Conservation (phyloP, 1,284 basidiomycete genomes). For the Microbotryomycetes sp. region DNA sequence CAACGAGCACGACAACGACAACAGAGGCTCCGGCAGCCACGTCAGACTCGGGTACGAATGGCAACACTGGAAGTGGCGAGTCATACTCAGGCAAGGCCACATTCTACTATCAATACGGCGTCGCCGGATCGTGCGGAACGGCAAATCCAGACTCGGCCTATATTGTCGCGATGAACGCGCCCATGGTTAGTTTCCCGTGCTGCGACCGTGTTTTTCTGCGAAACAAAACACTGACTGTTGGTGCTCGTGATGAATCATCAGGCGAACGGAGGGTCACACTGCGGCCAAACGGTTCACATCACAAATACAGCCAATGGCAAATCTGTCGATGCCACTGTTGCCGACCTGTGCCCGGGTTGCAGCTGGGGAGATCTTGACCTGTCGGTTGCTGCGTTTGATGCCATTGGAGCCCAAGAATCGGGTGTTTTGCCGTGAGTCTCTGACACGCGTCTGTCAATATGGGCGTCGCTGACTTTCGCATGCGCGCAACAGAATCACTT, state of each 20-base stretch:
- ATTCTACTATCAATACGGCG: slow-evolving; percentile 61
- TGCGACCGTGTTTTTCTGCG: background rate
- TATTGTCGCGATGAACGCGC: slow-evolving; percentile 56
- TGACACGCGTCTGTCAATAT: slow-evolving; percentile 48
- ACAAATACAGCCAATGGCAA: slow-evolving; percentile 47
- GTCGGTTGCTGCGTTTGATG: slow-evolving; percentile 62
- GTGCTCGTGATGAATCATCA: slow-evolving; percentile 49
- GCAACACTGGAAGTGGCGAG: background rate
- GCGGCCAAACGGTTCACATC: slow-evolving; percentile 59
- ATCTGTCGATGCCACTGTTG: slow-evolving; percentile 14
- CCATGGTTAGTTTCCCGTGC: slow-evolving; percentile 28
- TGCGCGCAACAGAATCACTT: background rate
- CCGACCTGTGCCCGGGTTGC: slow-evolving; percentile 80
- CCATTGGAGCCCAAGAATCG: slow-evolving; percentile 50
- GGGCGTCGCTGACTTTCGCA: slow-evolving; percentile 6
- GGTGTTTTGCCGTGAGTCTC: slow-evolving; percentile 52
- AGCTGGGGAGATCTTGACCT: slow-evolving; percentile 67
- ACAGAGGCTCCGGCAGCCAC: background rate
- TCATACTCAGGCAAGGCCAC: slow-evolving; percentile 47
- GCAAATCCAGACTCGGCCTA: slow-evolving; percentile 57
- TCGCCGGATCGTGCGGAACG: slow-evolving; percentile 56
- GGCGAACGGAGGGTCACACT: slow-evolving; percentile 50
- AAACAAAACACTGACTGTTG: slow-evolving; percentile 25
- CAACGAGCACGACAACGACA: background rate
- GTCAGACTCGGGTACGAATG: background rate